Evolutionary conservation across 768 basidiomycete species (phyloP), one percentile per base, ranked within the genome.

Genomic region (Naganishia friedmannii): DNA sequence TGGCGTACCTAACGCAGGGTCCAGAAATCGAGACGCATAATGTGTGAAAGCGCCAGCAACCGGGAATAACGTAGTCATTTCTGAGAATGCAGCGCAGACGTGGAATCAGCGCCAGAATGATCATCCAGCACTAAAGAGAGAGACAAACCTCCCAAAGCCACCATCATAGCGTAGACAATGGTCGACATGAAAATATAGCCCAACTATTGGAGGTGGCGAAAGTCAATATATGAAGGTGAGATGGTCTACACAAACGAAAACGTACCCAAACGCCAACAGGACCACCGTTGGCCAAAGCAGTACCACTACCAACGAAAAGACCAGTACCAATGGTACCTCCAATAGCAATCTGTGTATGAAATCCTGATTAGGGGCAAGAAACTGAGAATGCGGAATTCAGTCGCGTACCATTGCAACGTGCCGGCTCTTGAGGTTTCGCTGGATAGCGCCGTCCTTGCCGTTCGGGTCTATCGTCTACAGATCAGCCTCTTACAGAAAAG

Each of bases 1-100:
- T 1, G 8, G 21, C 60, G 39, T 45, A 63, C 60, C 82, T 8
- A 83, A 65, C 2, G 81, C 79, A 3, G 82, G 82, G 68, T 83
- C 82, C 29, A 82, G 71, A 74, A 83, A 83, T 15, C 82, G 77
- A 19, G 79, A 73, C 1, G 86, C 84, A 60, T 86, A 84, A 51
- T 84, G 81, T 19, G 84, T 84, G 73, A 84, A 82, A 60, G 79
- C 70, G 71, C 83, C 70, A 65, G 77, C 57, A 10, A 83, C 77
- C 3, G 82, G 82, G 73, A 73, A 80, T 32, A 80, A 68, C 3
- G 80, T 74, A 2, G 77, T 79, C 78, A 83, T 74, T 37, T 63
- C 60, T 63, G 39, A n/a, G 21, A 29, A 29, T 21, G 60, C 39
- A n/a, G 48, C 71, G 39, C 28, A 26, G 45, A 8, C 21, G 6